Base-by-base conservation (phyloP, 2,329 filamentous ascomycete genomes). In the Ophiosphaerella korrae region DNA sequence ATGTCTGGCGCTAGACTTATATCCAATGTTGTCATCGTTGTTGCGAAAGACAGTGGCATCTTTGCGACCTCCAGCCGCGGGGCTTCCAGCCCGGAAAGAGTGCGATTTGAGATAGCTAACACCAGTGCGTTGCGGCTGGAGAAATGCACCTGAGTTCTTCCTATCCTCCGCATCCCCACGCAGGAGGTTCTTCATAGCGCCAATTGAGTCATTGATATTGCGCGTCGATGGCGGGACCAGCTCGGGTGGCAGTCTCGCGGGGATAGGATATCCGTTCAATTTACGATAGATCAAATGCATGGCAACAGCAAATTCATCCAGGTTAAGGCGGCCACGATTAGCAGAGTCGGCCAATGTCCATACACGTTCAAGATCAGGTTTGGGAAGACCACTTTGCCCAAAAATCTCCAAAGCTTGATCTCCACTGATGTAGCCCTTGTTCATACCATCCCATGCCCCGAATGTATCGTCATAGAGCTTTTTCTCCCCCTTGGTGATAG, bases 221-320 rank as follows among this genome's bases (percentile, higher is more conserved):
- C 93, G 86, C 9, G 93, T 96, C 1, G 94, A 97, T 1, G 94
- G 94, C 18, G 94, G 94, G 6, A 97, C 87, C 53, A 99, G 84
- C 78, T 99, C 94, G 0, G 94, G 86, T 7, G 94, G 94, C 9
- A 99, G 82, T 38, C 88, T 87, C 66, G 87, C 89, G 13, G 94
- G 94, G 29, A 97, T 82, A 1, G 93, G 92, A 68, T 97, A 97
- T 32, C 93, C 93, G 66, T 99, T 97, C 45, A 99, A 82, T 72
- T 95, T 96, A 64, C 94, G 85, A 77, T 99, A 99, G 66, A 99
- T 99, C 75, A 99, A 79, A 82, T 99, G 94, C 94, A 99, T 99
- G 8, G 92, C 92, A 45, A 99, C 93, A 7, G 94, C 92, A 70
- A 99, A 99, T 70, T 99, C 94, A 71, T 99, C 94, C 67, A 97